Conservation (phyloP, 768 basidiomycete species). For the Macrolepiota fuliginosa region DNA sequence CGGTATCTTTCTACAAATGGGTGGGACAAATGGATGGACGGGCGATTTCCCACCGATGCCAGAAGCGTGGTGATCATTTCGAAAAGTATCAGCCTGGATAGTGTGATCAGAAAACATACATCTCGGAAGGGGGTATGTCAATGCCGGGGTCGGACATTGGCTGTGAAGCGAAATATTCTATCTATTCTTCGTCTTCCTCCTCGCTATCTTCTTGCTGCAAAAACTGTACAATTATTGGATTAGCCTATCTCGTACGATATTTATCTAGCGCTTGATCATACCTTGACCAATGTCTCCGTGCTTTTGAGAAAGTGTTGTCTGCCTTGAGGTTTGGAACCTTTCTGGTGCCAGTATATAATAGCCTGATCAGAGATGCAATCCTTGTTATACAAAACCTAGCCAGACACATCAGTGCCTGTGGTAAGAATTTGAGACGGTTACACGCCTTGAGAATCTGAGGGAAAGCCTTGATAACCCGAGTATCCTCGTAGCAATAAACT, state of each 20-base stretch:
- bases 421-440: background rate
- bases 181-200: slow-evolving; percentile 51
- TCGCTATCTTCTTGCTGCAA: slow-evolving; percentile 84
- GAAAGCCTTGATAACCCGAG: slow-evolving; percentile 92
- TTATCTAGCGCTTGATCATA: slow-evolving; percentile 24
- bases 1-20: slow-evolving; percentile 81
- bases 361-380: slow-evolving; percentile 96
- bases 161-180: slow-evolving; percentile 11
- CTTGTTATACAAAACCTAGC: slow-evolving; percentile 88
- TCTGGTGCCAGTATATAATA: slow-evolving; percentile 97
- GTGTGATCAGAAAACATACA: background rate
- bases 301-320: slow-evolving; percentile 93
- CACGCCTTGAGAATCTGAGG: slow-evolving; percentile 87
- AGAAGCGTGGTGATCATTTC: slow-evolving; percentile 69
- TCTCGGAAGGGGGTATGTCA: slow-evolving; percentile 7
- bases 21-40: slow-evolving; percentile 70
- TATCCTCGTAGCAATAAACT: slow-evolving; percentile 95
- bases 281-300: slow-evolving; percentile 88
- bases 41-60: slow-evolving; percentile 76
- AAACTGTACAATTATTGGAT: slow-evolving; percentile 50
- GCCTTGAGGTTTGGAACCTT: slow-evolving; percentile 94
- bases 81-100: background rate
- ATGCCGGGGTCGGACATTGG: background rate
- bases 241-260: slow-evolving; percentile 6
- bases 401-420: slow-evolving; percentile 3